These are phyloP conservation scores for Talaromyces verruculosus DNA, from an alignment of 2,329 filamentous ascomycete species.

Conservation along the genomic window DNA sequence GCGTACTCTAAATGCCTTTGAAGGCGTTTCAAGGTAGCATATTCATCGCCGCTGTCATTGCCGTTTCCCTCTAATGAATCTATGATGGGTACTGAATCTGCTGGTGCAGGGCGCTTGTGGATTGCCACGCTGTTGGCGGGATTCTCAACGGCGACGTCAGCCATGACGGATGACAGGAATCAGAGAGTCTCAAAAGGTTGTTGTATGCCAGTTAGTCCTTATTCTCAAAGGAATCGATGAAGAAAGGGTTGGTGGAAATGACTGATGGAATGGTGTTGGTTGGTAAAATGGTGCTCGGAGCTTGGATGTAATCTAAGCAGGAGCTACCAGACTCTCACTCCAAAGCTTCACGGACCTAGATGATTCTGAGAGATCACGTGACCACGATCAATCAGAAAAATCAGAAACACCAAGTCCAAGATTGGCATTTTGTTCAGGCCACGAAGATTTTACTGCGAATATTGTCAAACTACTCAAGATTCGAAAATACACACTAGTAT, in stretches of 20 bases:
- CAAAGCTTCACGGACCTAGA: slow-evolving; percentile 2
- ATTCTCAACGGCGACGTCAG: slow-evolving; percentile 81
- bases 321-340: neutral
- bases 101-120: slow-evolving; percentile 77
- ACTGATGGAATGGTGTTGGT: neutral
- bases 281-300: neutral
- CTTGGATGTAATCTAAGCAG: slow-evolving; percentile 10
- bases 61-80: slow-evolving; percentile 83
- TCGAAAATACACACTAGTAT: too few relatives aligned
- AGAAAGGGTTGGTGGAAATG: neutral
- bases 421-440: neutral
- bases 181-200: neutral
- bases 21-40: slow-evolving; percentile 92
- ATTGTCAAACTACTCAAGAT: neutral
- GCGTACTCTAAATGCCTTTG: slow-evolving; percentile 91
- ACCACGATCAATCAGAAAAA: neutral
- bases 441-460: neutral
- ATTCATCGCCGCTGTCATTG: slow-evolving; percentile 84
- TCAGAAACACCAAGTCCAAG: neutral
- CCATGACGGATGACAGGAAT: slow-evolving; percentile 59
- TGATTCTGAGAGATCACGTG: neutral
- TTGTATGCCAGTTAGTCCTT: neutral
- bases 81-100: slow-evolving; percentile 79
- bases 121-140: slow-evolving; percentile 70
- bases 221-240: neutral